Evolutionary conservation across 176 grass and related monocot genomes (phyloP).

Genomic region (Carex myosuroides): DNA sequence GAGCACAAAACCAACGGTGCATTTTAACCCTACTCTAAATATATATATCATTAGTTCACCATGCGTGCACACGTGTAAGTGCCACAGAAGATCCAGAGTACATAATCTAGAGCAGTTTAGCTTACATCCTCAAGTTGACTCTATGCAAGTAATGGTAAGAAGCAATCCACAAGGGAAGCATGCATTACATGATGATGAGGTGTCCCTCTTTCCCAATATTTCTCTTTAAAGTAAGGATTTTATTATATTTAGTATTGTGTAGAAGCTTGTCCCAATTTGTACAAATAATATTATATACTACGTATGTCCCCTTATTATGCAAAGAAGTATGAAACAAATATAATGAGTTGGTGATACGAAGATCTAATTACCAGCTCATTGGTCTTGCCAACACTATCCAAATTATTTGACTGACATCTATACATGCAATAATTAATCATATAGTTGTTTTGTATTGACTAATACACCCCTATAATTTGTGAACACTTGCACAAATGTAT

Average conservation of each 20-base stretch:
- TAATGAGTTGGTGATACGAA: constrained; percentile 6
- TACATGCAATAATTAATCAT: background rate
- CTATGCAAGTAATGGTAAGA: constrained; percentile 11
- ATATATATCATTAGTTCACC: too few species aligned
- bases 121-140: constrained; percentile 46
- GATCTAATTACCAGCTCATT: constrained; percentile 23
- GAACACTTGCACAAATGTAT: background rate
- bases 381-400: constrained; percentile 24
- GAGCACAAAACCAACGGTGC: too few species aligned
- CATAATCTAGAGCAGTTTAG: constrained; percentile 3
- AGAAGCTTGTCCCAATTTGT: background rate
- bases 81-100: background rate
- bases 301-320: background rate
- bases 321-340: background rate
- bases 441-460: background rate
- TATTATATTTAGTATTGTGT: constrained; percentile 19
- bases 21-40: too few species aligned
- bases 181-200: constrained; percentile 14
- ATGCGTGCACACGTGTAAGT: background rate
- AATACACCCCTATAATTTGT: constrained; percentile 3
- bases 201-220: constrained; percentile 10
- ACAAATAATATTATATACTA: constrained; percentile 2
- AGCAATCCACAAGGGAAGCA: constrained; percentile 22
- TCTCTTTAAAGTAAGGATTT: constrained; percentile 10
- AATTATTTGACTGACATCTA: background rate